Conservation (phyloP, 192 early-diverging fungal species). For the Umbelopsis isabellina region DNA sequence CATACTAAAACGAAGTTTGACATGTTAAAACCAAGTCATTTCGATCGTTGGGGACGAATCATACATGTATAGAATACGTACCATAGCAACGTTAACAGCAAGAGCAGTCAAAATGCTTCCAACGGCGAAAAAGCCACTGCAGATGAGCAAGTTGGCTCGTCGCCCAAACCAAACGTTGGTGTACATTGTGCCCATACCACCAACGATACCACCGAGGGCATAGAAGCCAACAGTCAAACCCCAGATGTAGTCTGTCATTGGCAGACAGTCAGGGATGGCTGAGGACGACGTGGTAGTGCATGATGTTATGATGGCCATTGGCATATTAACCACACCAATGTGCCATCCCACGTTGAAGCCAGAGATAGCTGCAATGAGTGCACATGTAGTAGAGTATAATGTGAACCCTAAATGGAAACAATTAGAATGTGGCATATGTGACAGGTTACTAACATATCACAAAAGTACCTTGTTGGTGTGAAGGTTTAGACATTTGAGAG, state of each 20-base stretch:
- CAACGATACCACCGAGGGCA: constrained; percentile 60
- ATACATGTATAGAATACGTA: constrained; percentile 28
- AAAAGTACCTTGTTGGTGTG: constrained; percentile 13
- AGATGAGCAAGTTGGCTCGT: constrained; percentile 59
- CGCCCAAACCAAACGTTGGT: constrained; percentile 51
- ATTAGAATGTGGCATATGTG: constrained; percentile 24
- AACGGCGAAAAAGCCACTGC: constrained; percentile 67
- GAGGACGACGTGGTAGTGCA: constrained; percentile 18
- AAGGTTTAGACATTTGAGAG: neutral
- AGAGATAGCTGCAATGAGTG: constrained; percentile 34
- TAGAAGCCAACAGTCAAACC: constrained; percentile 52
- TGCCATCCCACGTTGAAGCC: constrained; percentile 40
- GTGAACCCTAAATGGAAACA: constrained; percentile 27
- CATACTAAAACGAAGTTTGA: constrained; percentile 26
- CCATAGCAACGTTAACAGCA: constrained; percentile 64
- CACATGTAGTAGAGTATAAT: constrained; percentile 30
- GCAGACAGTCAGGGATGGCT: constrained; percentile 37
- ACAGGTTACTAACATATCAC: neutral
- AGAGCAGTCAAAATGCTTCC: constrained; percentile 67
- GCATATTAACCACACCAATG: constrained; percentile 43
- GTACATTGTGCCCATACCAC: constrained; percentile 56
- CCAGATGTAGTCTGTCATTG: constrained; percentile 41
- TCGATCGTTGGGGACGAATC: neutral
- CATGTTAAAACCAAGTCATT: neutral
- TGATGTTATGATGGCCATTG: constrained; percentile 26